These are phyloP conservation scores for Scheffersomyces ergatensis DNA, from an alignment of 805 yeast species.

Conservation along the genomic window DNA sequence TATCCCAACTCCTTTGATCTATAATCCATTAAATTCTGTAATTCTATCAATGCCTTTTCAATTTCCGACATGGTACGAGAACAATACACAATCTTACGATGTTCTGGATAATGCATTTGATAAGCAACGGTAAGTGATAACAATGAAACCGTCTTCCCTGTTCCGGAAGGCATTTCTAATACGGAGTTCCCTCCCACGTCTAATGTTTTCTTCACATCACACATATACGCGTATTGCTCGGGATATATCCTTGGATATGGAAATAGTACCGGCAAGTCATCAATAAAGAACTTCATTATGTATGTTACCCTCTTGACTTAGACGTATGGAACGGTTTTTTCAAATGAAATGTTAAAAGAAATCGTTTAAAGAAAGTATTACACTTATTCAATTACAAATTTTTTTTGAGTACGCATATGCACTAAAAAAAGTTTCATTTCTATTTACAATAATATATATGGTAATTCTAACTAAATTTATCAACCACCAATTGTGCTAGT, in stretches of 20 bases:
- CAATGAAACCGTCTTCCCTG: conserved; percentile 94
- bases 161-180: conserved; percentile 99
- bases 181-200: conserved; percentile 98
- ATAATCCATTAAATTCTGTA: conserved; percentile 83
- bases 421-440: too few relatives aligned
- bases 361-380: too few relatives aligned
- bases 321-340: too few relatives aligned
- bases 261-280: conserved; percentile 91
- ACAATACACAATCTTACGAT: conserved; percentile 90
- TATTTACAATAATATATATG: too few relatives aligned
- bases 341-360: too few relatives aligned
- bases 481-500: conserved; percentile 27
- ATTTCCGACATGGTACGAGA: conserved; percentile 99
- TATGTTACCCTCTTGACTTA: too few relatives aligned
- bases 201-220: conserved; percentile 86
- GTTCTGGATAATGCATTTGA: conserved; percentile 93
- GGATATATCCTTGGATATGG: conserved; percentile 98
- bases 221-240: conserved; percentile 97
- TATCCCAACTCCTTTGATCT: conserved; percentile 80
- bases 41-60: conserved; percentile 92
- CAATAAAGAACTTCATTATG: conserved; percentile 78
- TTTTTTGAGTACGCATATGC: too few relatives aligned
- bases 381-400: too few relatives aligned
- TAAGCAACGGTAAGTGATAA: conserved; percentile 91
- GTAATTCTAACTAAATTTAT: conserved; percentile 6